These are phyloP conservation scores for Sugiyamaella boreocaroliniensis DNA, from an alignment of 805 yeast genomes.

Conservation along the genomic window DNA sequence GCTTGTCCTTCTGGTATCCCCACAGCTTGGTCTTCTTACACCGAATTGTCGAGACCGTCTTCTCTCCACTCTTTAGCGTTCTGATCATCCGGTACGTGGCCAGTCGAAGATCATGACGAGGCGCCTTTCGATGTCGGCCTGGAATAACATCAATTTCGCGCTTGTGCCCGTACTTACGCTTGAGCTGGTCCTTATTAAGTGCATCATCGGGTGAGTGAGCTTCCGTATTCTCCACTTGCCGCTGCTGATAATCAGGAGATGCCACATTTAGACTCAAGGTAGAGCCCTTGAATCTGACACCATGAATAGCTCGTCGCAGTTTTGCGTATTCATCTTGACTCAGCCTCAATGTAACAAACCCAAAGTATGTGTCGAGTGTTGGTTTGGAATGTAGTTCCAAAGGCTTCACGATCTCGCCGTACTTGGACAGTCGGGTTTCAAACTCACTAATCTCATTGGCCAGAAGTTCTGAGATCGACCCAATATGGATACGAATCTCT, in stretches of 20 bases:
- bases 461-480: conserved; percentile 54
- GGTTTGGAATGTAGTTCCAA: conserved; percentile 53
- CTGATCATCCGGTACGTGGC: conserved; percentile 54
- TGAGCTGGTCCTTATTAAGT: conserved; percentile 24
- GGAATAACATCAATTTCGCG: conserved; percentile 33
- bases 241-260: conserved; percentile 42
- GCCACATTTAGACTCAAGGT: conserved; percentile 58
- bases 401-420: conserved; percentile 47
- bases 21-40: conserved; percentile 75
- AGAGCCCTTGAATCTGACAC: conserved; percentile 69
- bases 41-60: conserved; percentile 47
- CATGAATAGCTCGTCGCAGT: conserved; percentile 55
- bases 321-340: conserved; percentile 40
- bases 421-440: conserved; percentile 49
- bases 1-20: conserved; percentile 76
- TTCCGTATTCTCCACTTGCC: not conserved
- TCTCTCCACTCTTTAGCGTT: conserved; percentile 34
- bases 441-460: conserved; percentile 43
- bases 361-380: conserved; percentile 51
- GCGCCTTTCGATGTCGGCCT: conserved; percentile 58
- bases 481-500: conserved; percentile 49
- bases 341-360: conserved; percentile 55
- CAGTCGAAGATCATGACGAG: conserved; percentile 45
- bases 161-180: conserved; percentile 26
- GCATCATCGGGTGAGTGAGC: not conserved